Percentiles rank a stretch among this genome's conserved stretches.
These are phyloP conservation scores for Naganishia sp. DNA, from an alignment of 1,284 basidiomycete genomes.

Conservation along the genomic window DNA sequence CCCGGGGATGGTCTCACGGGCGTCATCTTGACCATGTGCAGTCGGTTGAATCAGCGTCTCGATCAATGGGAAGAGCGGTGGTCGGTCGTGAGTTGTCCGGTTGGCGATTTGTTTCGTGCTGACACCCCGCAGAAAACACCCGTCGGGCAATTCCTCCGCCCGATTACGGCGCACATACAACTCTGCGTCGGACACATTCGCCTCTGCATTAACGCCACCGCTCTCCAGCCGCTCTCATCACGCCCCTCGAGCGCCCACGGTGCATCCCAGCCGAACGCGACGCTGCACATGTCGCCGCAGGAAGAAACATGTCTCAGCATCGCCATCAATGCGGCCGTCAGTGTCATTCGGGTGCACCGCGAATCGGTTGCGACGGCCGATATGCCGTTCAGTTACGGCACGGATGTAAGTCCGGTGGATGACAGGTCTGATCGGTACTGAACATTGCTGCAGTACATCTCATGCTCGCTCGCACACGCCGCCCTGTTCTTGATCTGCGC, in stretches of 20 bases:
- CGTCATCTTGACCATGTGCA: constrained; percentile 36
- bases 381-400: constrained; percentile 43
- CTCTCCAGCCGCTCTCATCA: constrained; percentile 36
- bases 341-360: constrained; percentile 42
- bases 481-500: constrained; percentile 40
- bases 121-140: constrained; percentile 31
- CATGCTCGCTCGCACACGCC: constrained; percentile 44
- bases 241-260: constrained; percentile 6
- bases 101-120: constrained; percentile 29
- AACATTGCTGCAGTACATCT: constrained; percentile 38
- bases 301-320: constrained; percentile 40
- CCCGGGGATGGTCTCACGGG: constrained; percentile 37
- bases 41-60: constrained; percentile 40
- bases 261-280: background rate
- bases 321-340: constrained; percentile 43
- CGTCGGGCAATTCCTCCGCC: constrained; percentile 41
- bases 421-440: background rate
- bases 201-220: constrained; percentile 44
- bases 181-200: constrained; percentile 45
- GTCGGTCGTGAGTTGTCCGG: constrained; percentile 40
- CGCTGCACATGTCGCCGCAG: constrained; percentile 13
- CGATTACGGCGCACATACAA: constrained; percentile 40
- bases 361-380: constrained; percentile 41
- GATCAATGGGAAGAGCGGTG: constrained; percentile 45
- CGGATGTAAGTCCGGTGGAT: constrained; percentile 40